phyloP scores from a whole-genome alignment of 208 protist genomes.

The Crithidia fasciculata region DNA sequence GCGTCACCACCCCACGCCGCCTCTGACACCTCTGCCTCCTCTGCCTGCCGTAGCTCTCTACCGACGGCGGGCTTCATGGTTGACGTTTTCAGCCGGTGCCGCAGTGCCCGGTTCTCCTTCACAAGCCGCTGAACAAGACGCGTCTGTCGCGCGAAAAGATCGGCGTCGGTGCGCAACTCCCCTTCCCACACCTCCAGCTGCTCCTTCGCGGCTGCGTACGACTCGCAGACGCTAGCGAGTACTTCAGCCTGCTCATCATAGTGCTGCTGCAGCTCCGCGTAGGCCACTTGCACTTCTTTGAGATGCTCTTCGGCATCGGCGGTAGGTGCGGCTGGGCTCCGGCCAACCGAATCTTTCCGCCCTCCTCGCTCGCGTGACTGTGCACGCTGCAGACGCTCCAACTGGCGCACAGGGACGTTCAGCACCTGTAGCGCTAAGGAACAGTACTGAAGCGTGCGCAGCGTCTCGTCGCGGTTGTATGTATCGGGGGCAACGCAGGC shows the following conservation, averaged over 20 bases:
- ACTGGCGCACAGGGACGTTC: conserved; percentile 73
- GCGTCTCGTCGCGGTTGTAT: conserved; percentile 83
- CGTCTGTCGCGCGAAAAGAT: conserved; percentile 81
- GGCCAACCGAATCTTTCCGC: neutral
- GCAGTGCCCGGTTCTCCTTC: conserved; percentile 56
- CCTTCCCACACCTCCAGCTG: conserved; percentile 59
- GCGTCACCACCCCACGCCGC: no score
- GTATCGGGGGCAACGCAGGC: conserved; percentile 84
- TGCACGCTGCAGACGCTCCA: conserved; percentile 37
- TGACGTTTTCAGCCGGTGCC: conserved; percentile 6
- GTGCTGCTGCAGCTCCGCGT: conserved; percentile 31
- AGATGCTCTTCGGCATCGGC: neutral
- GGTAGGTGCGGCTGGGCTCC: neutral
- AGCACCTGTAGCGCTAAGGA: conserved; percentile 88
- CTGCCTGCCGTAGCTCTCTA: no score
- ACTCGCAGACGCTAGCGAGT: conserved; percentile 18
- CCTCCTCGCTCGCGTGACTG: conserved; percentile 17
- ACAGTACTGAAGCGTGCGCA: conserved; percentile 94
- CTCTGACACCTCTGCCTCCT: no score
- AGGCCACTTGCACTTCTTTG: conserved; percentile 10
- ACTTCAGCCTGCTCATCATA: conserved; percentile 30
- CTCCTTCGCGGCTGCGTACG: conserved; percentile 31
- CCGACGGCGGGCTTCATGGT: no score
- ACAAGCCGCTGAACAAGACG: conserved; percentile 51
- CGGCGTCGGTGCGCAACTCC: conserved; percentile 76